phyloP scores from a whole-genome alignment of 805 yeast species.

The Starmerella apis region DNA sequence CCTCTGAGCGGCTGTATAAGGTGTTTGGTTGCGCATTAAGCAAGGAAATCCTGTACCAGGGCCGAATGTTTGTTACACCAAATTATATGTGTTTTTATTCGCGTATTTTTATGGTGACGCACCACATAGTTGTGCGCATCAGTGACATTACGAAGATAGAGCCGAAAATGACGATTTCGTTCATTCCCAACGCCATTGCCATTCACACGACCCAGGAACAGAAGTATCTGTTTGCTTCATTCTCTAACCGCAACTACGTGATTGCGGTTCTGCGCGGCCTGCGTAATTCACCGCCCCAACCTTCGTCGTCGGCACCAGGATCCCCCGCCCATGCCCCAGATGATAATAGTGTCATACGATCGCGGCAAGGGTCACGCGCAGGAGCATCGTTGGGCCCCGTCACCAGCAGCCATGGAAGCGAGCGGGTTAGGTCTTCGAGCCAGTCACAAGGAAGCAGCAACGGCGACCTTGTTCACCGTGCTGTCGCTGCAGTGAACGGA shows the following conservation, averaged over 20 bases:
- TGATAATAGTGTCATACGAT: background rate
- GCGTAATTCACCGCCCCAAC: slow-evolving; percentile 29
- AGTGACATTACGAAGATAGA: slow-evolving; percentile 65
- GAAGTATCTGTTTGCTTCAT: slow-evolving; percentile 75
- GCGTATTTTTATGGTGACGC: slow-evolving; percentile 81
- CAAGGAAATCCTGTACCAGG: slow-evolving; percentile 77
- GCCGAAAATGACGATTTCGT: slow-evolving; percentile 73
- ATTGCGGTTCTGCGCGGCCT: slow-evolving; percentile 46
- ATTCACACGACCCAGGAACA: slow-evolving; percentile 40
- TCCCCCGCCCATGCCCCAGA: background rate
- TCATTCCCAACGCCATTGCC: slow-evolving; percentile 81
- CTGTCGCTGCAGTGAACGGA: slow-evolving; percentile 6
- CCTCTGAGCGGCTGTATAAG: slow-evolving; percentile 12
- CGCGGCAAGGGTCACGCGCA: slow-evolving; percentile 6
- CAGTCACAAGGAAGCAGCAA: background rate
- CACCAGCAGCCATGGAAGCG: background rate
- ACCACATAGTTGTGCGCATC: slow-evolving; percentile 61
- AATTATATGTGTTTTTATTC: slow-evolving; percentile 76
- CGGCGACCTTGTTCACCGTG: background rate
- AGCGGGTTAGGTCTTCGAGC: slow-evolving; percentile 7
- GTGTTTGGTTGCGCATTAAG: slow-evolving; percentile 76
- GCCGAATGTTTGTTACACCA: slow-evolving; percentile 72
- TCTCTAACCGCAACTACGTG: slow-evolving; percentile 69
- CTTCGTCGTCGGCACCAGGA: slow-evolving; percentile 26
- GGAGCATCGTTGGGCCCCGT: slow-evolving; percentile 4